These are phyloP conservation scores for Leptographium lundbergii DNA, from an alignment of 2,329 filamentous ascomycete species.

Conservation along the genomic window DNA sequence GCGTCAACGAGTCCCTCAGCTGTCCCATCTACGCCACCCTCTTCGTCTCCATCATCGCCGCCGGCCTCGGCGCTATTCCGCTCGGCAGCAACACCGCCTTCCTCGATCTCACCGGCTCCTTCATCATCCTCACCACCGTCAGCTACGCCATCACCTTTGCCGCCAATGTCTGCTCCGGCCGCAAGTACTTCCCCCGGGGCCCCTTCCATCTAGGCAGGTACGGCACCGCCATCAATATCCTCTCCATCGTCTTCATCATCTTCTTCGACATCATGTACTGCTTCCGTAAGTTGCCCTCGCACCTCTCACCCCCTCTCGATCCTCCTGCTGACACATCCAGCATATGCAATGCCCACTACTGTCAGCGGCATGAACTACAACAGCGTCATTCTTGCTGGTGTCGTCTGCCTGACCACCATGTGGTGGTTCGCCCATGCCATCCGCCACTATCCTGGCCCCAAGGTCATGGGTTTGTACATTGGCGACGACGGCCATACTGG, in stretches of 20 bases:
- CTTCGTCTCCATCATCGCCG: conserved; percentile 37
- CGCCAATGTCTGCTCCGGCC: conserved; percentile 39
- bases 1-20: conserved; percentile 38
- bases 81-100: conserved; percentile 42
- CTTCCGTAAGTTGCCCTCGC: conserved; percentile 32
- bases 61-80: conserved; percentile 42
- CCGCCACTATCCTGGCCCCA: conserved; percentile 36
- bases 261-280: conserved; percentile 48
- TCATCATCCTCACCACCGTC: conserved; percentile 41
- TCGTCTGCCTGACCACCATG: conserved; percentile 29
- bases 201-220: conserved; percentile 39
- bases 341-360: conserved; percentile 27
- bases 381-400: conserved; percentile 38
- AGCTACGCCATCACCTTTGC: conserved; percentile 37
- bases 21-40: conserved; percentile 47
- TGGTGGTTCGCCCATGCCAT: conserved; percentile 39
- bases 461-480: conserved; percentile 32
- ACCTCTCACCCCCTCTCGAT: not conserved
- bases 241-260: conserved; percentile 38
- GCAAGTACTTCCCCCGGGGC: conserved; percentile 36
- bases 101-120: conserved; percentile 43
- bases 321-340: conserved; percentile 13
- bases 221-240: conserved; percentile 35
- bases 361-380: conserved; percentile 38
- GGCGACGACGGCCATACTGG: conserved; percentile 12